Evolutionary conservation across 1,284 basidiomycete genomes (phyloP).

Genomic region (Irpex rosettiformis): DNA sequence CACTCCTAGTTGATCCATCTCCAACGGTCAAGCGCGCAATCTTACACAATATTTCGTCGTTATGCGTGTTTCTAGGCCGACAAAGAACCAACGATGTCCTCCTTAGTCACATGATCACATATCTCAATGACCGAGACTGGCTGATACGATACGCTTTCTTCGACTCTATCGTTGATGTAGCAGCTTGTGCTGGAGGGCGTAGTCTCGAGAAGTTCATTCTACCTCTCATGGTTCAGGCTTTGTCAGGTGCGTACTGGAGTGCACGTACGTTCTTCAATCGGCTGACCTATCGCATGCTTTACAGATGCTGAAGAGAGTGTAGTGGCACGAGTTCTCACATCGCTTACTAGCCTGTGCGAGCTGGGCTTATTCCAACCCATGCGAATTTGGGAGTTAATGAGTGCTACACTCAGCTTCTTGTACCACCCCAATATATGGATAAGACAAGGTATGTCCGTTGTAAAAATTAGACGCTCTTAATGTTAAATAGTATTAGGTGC

Average conservation of each 20-base stretch:
- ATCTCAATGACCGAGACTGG: constrained; percentile 96
- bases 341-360: constrained; percentile 84
- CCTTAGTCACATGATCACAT: constrained; percentile 97
- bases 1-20: constrained; percentile 72
- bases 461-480: neutral
- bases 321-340: constrained; percentile 81
- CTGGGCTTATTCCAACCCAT: constrained; percentile 86
- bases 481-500: constrained; percentile 50
- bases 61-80: constrained; percentile 92
- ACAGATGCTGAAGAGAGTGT: constrained; percentile 94
- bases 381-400: constrained; percentile 94
- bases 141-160: constrained; percentile 89
- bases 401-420: constrained; percentile 81
- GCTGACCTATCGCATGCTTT: constrained; percentile 27
- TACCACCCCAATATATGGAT: constrained; percentile 99
- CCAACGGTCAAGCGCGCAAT: constrained; percentile 76
- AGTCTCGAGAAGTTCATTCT: constrained; percentile 87
- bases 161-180: constrained; percentile 93
- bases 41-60: constrained; percentile 76
- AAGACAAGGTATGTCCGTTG: constrained; percentile 63
- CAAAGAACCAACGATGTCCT: constrained; percentile 94
- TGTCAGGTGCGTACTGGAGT: constrained; percentile 62
- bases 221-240: constrained; percentile 91
- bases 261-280: constrained; percentile 40
- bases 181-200: constrained; percentile 84